These are phyloP conservation scores for Colletotrichum orchidophilum DNA, from an alignment of 2,329 filamentous ascomycete species.

Conservation along the genomic window DNA sequence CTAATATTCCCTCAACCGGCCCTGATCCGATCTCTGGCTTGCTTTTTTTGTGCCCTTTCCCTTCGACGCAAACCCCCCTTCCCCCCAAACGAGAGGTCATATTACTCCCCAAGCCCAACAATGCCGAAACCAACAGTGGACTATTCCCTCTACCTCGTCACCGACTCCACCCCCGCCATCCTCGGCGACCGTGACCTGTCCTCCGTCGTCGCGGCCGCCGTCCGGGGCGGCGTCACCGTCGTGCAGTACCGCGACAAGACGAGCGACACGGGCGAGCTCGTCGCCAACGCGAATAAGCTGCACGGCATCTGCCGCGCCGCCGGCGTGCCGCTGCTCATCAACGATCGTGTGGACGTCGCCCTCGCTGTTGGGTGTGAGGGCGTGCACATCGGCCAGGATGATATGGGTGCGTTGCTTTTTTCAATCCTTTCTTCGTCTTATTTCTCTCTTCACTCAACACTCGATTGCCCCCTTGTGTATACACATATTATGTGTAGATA, in stretches of 20 bases:
- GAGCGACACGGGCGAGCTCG: slow-evolving; percentile 75
- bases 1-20: neutral
- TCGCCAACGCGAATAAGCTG: slow-evolving; percentile 75
- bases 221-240: slow-evolving; percentile 83
- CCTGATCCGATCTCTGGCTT: neutral
- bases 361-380: slow-evolving; percentile 88
- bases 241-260: slow-evolving; percentile 94
- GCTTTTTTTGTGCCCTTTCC: neutral
- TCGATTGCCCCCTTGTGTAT: neutral
- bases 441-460: neutral
- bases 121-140: slow-evolving; percentile 57
- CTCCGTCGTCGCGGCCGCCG: slow-evolving; percentile 77
- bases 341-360: slow-evolving; percentile 91
- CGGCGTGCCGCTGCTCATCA: slow-evolving; percentile 85
- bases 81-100: too few species aligned
- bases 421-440: neutral
- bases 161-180: slow-evolving; percentile 88
- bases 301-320: slow-evolving; percentile 75
- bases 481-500: too few species aligned
- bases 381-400: slow-evolving; percentile 94
- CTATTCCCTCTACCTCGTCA: slow-evolving; percentile 90
- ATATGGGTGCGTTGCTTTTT: slow-evolving; percentile 70
- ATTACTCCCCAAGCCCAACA: too few species aligned
- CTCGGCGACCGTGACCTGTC: slow-evolving; percentile 77
- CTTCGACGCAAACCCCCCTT: neutral